Evolutionary conservation across 2,329 filamentous ascomycete genomes (phyloP).

Genomic region (Boeremia exigua): DNA sequence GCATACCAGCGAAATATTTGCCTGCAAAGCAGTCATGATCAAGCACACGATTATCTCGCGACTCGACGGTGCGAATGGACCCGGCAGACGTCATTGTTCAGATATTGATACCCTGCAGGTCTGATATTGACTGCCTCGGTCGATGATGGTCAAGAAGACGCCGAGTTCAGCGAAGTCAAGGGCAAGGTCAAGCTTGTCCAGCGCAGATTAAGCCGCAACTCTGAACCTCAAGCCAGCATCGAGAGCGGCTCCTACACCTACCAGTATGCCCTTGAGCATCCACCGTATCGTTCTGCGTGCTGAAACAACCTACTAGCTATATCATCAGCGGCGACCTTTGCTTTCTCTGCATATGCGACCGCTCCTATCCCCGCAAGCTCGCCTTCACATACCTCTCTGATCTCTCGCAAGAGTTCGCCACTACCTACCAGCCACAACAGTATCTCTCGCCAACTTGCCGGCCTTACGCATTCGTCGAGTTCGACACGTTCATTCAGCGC

Average conservation of each 20-base stretch:
- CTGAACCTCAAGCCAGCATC: conserved; percentile 89
- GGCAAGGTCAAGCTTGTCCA: conserved; percentile 88
- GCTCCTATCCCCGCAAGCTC: conserved; percentile 94
- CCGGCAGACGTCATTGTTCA: conserved; percentile 8
- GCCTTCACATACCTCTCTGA: conserved; percentile 98
- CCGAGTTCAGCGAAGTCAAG: conserved; percentile 85
- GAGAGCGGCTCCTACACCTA: conserved; percentile 83
- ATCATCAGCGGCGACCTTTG: conserved; percentile 81
- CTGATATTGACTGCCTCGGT: conserved; percentile 94
- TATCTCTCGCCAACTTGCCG: conserved; percentile 77
- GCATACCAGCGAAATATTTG: not conserved
- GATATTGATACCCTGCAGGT: conserved; percentile 61
- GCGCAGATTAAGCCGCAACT: conserved; percentile 84
- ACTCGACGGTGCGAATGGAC: conserved; percentile 72
- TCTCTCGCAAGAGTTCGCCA: conserved; percentile 87
- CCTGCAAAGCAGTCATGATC: conserved; percentile 66
- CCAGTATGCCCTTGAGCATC: conserved; percentile 66
- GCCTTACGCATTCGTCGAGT: conserved; percentile 96
- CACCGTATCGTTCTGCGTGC: not conserved
- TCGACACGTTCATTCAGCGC: conserved; percentile 94
- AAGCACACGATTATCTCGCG: conserved; percentile 92
- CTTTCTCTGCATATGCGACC: conserved; percentile 93
- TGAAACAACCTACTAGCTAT: conserved; percentile 64
- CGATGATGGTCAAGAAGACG: conserved; percentile 77
- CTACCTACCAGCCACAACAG: conserved; percentile 76